Evolutionary conservation across 306 rosid species (phyloP).

Genomic region (Canavalia ensiformis): DNA sequence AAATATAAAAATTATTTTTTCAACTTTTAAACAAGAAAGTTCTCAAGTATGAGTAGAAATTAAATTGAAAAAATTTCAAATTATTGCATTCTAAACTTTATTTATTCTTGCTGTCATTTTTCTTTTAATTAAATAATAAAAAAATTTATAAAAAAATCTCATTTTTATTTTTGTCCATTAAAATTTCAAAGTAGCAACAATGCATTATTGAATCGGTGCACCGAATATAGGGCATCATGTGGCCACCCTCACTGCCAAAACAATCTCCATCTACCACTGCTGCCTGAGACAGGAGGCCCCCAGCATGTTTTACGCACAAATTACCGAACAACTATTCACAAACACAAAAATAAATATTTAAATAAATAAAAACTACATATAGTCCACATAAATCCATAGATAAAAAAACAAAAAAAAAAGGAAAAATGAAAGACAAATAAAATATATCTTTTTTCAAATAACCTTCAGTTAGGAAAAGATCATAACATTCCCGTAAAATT

Average conservation of each 20-base stretch:
- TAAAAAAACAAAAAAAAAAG: neutral
- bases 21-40: too few relatives aligned
- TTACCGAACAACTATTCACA: neutral
- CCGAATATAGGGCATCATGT: neutral
- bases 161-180: neutral
- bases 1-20: too few relatives aligned
- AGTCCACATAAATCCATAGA: neutral
- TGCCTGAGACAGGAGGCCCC: neutral
- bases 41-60: too few relatives aligned
- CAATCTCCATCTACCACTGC: neutral
- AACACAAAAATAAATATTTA: neutral
- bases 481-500: constrained; percentile 36
- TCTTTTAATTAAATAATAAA: neutral
- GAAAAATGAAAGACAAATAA: neutral
- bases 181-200: neutral
- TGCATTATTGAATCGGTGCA: neutral
- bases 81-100: too few relatives aligned
- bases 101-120: neutral
- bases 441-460: neutral
- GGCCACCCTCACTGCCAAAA: neutral
- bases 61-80: too few relatives aligned
- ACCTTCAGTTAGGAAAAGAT: neutral
- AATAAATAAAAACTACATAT: neutral
- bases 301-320: neutral
- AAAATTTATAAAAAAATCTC: neutral